These are phyloP conservation scores for Lentinula aciculospora DNA, from an alignment of 768 basidiomycete genomes.

Conservation along the genomic window DNA sequence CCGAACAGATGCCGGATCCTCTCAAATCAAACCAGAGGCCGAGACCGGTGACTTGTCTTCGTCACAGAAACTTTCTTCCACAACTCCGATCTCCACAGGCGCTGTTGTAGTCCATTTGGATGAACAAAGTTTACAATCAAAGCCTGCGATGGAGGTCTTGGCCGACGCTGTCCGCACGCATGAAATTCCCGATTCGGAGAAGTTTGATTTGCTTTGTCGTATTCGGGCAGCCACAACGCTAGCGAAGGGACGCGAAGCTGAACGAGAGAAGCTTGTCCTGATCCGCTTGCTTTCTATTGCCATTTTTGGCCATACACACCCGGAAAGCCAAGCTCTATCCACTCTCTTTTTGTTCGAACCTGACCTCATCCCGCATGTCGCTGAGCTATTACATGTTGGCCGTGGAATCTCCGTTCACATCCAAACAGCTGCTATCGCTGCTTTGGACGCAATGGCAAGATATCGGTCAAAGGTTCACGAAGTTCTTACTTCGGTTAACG, in stretches of 20 bases:
- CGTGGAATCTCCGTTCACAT: conserved; percentile 62
- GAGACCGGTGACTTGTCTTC: conserved; percentile 37
- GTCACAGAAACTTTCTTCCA: conserved; percentile 39
- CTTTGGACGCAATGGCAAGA: conserved; percentile 86
- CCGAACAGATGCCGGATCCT: conserved; percentile 41
- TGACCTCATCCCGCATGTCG: conserved; percentile 82
- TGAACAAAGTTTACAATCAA: conserved; percentile 52
- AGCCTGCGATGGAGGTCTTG: conserved; percentile 70
- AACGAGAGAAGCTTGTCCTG: conserved; percentile 75
- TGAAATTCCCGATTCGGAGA: conserved; percentile 72
- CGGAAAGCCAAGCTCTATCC: conserved; percentile 72
- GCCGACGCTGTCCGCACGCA: conserved; percentile 65
- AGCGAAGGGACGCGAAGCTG: conserved; percentile 46
- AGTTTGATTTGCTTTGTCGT: conserved; percentile 83
- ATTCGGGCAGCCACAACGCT: conserved; percentile 77
- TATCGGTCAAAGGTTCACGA: conserved; percentile 83
- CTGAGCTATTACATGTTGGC: conserved; percentile 84
- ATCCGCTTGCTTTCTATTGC: conserved; percentile 84
- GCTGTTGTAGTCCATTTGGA: conserved; percentile 60
- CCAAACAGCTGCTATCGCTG: conserved; percentile 80
- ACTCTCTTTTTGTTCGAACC: conserved; percentile 93
- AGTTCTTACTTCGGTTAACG: conserved; percentile 86
- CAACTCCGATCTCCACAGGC: conserved; percentile 32
- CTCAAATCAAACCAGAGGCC: conserved; percentile 43
- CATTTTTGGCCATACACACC: conserved; percentile 84